phyloP scores from a whole-genome alignment of 192 early-diverging fungal genomes.

The Podila horticola region DNA sequence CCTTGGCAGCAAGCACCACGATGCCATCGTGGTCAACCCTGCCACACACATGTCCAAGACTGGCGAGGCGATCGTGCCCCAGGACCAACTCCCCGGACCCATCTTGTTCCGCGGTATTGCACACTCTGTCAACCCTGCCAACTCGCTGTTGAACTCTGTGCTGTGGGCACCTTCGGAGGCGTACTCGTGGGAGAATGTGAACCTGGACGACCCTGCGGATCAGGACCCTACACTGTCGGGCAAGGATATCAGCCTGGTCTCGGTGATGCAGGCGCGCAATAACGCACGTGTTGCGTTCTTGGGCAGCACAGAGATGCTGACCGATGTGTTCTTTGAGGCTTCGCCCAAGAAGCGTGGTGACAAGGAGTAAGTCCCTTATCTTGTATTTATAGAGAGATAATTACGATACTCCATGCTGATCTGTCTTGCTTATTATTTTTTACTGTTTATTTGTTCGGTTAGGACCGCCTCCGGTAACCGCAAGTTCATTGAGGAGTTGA shows the following conservation, averaged over 20 bases:
- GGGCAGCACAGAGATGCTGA: slow-evolving; percentile 87
- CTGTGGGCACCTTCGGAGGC: slow-evolving; percentile 69
- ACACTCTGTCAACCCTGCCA: slow-evolving; percentile 68
- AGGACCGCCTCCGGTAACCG: slow-evolving; percentile 69
- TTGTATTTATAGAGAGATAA: background rate
- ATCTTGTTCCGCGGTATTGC: slow-evolving; percentile 85
- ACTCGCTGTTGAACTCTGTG: slow-evolving; percentile 68
- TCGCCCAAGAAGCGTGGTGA: slow-evolving; percentile 19
- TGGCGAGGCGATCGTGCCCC: slow-evolving; percentile 52
- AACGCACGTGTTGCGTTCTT: slow-evolving; percentile 88
- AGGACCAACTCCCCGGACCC: slow-evolving; percentile 52
- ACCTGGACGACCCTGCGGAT: slow-evolving; percentile 52
- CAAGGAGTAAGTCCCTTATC: slow-evolving; percentile 20
- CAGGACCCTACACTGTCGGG: slow-evolving; percentile 63
- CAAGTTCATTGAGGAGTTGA: slow-evolving; percentile 77
- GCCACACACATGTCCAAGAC: slow-evolving; percentile 50
- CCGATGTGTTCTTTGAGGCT: slow-evolving; percentile 67
- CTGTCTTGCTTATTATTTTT: background rate
- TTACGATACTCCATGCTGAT: slow-evolving; percentile 10
- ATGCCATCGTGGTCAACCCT: slow-evolving; percentile 65
- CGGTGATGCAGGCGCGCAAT: slow-evolving; percentile 87
- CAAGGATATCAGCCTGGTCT: slow-evolving; percentile 74
- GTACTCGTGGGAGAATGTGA: slow-evolving; percentile 69
- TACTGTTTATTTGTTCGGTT: background rate
- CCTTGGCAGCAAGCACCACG: slow-evolving; percentile 55